Evolutionary conservation across 495 filamentous ascomycete genomes (phyloP), one percentile per base, ranked within the genome.

Genomic region (Penicillium coffeae): DNA sequence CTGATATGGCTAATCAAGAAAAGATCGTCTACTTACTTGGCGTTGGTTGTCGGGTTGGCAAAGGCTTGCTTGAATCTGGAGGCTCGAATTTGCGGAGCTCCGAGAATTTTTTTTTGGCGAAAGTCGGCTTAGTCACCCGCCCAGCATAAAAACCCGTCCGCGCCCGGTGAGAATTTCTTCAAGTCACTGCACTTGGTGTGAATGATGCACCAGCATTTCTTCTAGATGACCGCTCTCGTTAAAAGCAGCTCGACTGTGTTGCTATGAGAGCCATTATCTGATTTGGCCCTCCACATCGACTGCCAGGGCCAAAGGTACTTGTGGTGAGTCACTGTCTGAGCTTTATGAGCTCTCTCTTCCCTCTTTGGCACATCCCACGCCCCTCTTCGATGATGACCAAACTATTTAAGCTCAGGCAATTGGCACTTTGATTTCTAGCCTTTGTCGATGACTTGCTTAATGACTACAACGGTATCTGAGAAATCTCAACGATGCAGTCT

Each of bases 381-480:
- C 42, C 37, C 37, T 56, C 55, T 62, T 64, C 70, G 62, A 68
- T 74, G 75, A 79, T 74, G 65, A 74, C 64, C 63, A 44, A 59
- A 54, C 25, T 60, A n/a, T 16, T 19, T 15, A 66, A 66, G 66
- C 72, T 66, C 64, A 79, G 75, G 74, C 68, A 68, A 46, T 59
- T 54, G 76, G 76, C 74, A 76, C 77, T 70, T 77, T 85, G 81
- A 86, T 83, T 87, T 89, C 83, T 81, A 74, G 71, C 82, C 72
- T 79, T 81, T 73, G 74, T 79, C 86, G 61, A 75, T 95, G 90
- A 78, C 76, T 73, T 76, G 68, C 65, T 65, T 68, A 64, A 81
- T 78, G 89, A 95, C 90, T 96, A 95, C 90, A 94, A 95, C 90
- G 90, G 90, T 96, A 95, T 96, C 90, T 95, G 90, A 95, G 81